Base-by-base conservation (phyloP, 2,329 filamentous ascomycete species). In the Venturia aucupariae region DNA sequence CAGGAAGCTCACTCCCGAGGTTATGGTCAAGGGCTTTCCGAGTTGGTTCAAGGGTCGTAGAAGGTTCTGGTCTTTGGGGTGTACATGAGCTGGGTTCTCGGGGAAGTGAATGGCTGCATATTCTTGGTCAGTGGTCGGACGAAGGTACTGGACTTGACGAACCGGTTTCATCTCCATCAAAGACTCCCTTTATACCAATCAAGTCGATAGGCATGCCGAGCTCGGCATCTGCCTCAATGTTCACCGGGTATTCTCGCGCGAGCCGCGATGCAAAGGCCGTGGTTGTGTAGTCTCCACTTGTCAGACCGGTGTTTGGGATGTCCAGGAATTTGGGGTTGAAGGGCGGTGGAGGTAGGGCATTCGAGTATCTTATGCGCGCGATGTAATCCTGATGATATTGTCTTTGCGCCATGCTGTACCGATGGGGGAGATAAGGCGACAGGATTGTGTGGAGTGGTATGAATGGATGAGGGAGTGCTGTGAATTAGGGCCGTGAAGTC, bases 171-270 rank as follows among this genome's bases (percentile, higher is more conserved):
- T 97, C 92, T 65, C 92, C 93, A 71, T 97, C 88, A 72, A 97
- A 97, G 65, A 97, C 87, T 38, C 92, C 92, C 7, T 93, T 93
- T 79, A 97, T 90, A 71, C 94, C 94, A 65, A 97, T 89, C 69
- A 99, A 79, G 75, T 97, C 93, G 73, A 99, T 86, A 66, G 92
- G 92, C 94, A 99, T 97, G 65, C 94, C 94, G 70, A 97, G 84
- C 80, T 99, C 94, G 10, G 92, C 94, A 84, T 99, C 94, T 38
- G 92, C 92, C 77, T 99, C 94, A 67, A 99, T 94, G 73, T 97
- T 97, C 60, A 96, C 81, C 62, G 93, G 90, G 79, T 97, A 94
- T 72, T 96, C 92, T 72, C 93, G 84, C 22, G 90, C 91, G 69
- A 99, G 81, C 68, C 91, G 87, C 57, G 92, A 94, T 38, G 92